Evolutionary conservation across 441 rosid genomes (phyloP), one percentile per base, ranked within the genome.

Genomic region (Dalechampia spathulata): DNA sequence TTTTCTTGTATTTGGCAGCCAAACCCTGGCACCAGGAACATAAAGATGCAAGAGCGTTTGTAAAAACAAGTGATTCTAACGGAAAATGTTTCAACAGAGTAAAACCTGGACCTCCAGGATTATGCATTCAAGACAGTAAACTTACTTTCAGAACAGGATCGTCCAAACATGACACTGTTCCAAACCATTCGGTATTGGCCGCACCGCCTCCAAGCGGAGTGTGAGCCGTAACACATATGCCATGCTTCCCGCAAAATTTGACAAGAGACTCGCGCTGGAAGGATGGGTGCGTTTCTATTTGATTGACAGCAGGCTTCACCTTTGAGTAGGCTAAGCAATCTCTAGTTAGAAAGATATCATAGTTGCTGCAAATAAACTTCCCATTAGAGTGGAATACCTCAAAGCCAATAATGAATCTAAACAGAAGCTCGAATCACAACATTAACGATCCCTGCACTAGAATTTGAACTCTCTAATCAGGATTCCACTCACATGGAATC

Each of bases 271-370:
- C 89, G 0, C 98, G 93, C 65, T 91, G 98, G 64, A 91, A 91
- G 74, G 86, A 91, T 42, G 95, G 96, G 49, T 91, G 96, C 6
- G 91, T 84, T 70, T 91, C 96, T 0, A 91, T 74, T 78, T 91
- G 98, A 74, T 91, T 91, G 55, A 91, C 98, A 13, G 87, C 95
- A 3, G 98, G 96, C 73, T 91, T 91, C 72, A 91, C 76, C 69
- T 86, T 91, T 49, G 95, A 78, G 74, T 91, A 88, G 49, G 98
- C 95, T 62, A 92, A 68, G 82, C 95, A 88, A 64, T 88, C 96
- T 64, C 98, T 84, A 7, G 96, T 86, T 27, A 83, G 75, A 71
- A 81, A 91, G 53, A 91, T 73, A 55, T 91, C 96, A 34, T 74
- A 91, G 77, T 91, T 88, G 83, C 98, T 91, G 90, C 81, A 75